phyloP scores from a whole-genome alignment of 2,329 filamentous ascomycete genomes.

The Dothidotthia symphoricarpi region DNA sequence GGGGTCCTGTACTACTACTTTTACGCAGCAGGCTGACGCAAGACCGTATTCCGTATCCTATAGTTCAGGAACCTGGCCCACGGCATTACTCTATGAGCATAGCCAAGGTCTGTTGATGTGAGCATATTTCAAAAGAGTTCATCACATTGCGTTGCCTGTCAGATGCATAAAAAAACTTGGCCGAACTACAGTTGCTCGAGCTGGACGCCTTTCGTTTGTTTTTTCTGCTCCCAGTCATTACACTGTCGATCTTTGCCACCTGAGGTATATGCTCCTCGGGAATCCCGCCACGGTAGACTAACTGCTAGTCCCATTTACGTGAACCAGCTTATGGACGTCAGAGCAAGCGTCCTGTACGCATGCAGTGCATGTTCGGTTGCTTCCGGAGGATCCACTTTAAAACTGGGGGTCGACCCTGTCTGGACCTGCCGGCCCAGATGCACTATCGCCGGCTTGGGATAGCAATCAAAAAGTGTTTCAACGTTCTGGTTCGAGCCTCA shows the following conservation, averaged over 20 bases:
- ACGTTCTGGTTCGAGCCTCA: slow-evolving; percentile 20
- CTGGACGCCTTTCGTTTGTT: slow-evolving; percentile 11
- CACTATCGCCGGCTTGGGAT: slow-evolving; percentile 21
- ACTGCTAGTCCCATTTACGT: slow-evolving; percentile 6
- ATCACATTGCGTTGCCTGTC: no score
- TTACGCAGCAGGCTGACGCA: slow-evolving; percentile 13
- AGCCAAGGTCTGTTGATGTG: no score
- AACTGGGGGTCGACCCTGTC: slow-evolving; percentile 11
- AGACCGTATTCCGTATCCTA: slow-evolving; percentile 1
- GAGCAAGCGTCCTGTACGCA: slow-evolving; percentile 21
- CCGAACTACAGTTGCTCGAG: slow-evolving; percentile 2
- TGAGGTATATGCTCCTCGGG: slow-evolving; percentile 9
- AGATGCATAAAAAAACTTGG: slow-evolving; percentile 3
- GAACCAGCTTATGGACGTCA: slow-evolving; percentile 15
- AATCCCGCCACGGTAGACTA: slow-evolving; percentile 22
- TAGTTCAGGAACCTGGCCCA: no score
- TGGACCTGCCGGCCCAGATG: slow-evolving; percentile 8
- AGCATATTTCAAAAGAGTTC: no score
- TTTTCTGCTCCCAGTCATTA: slow-evolving; percentile 12
- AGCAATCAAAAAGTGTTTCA: slow-evolving; percentile 27
- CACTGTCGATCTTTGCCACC: slow-evolving; percentile 3
- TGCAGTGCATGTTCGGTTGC: slow-evolving; percentile 34
- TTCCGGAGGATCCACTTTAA: slow-evolving; percentile 33
- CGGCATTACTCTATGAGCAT: slow-evolving; percentile 4
- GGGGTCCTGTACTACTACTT: slow-evolving; percentile 13